phyloP scores from a whole-genome alignment of 1,139 yeast species.

The Spathaspora sp. region DNA sequence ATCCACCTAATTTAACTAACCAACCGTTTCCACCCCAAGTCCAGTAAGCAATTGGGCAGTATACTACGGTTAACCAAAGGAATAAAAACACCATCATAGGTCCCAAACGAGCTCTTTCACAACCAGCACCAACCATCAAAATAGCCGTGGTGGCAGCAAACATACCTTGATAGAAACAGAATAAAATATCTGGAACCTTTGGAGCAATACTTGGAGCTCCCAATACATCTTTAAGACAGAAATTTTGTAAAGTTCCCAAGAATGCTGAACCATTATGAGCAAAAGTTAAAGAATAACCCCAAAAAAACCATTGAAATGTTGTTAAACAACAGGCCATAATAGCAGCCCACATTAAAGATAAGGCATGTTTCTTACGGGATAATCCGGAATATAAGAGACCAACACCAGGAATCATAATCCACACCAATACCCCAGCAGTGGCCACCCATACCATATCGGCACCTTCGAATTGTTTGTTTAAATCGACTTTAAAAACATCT shows the following conservation, averaged over 20 bases:
- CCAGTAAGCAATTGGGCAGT: conserved; percentile 95
- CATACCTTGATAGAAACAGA: conserved; percentile 93
- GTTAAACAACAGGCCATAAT: conserved; percentile 82
- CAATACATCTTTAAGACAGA: conserved; percentile 74
- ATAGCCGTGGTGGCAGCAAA: conserved; percentile 91
- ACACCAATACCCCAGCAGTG: conserved; percentile 71
- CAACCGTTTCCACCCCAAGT: conserved; percentile 94
- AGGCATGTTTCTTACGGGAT: conserved; percentile 88
- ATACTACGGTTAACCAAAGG: conserved; percentile 93
- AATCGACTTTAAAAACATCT: conserved; percentile 67
- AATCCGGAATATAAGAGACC: conserved; percentile 89
- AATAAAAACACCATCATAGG: conserved; percentile 95
- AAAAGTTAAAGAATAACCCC: conserved; percentile 92
- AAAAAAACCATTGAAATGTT: conserved; percentile 93
- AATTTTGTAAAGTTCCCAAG: conserved; percentile 78
- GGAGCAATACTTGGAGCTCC: conserved; percentile 76
- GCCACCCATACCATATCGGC: conserved; percentile 92
- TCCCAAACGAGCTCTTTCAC: conserved; percentile 94
- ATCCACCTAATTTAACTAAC: conserved; percentile 77
- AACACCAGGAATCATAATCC: conserved; percentile 95
- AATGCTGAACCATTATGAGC: conserved; percentile 69
- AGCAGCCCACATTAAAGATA: conserved; percentile 91
- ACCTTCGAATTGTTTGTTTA: conserved; percentile 68
- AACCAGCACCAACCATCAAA: conserved; percentile 95
- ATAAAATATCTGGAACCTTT: conserved; percentile 80